Evolutionary conservation across 2,329 filamentous ascomycete species (phyloP).

Genomic region (Arthrobotrys sinensis): DNA sequence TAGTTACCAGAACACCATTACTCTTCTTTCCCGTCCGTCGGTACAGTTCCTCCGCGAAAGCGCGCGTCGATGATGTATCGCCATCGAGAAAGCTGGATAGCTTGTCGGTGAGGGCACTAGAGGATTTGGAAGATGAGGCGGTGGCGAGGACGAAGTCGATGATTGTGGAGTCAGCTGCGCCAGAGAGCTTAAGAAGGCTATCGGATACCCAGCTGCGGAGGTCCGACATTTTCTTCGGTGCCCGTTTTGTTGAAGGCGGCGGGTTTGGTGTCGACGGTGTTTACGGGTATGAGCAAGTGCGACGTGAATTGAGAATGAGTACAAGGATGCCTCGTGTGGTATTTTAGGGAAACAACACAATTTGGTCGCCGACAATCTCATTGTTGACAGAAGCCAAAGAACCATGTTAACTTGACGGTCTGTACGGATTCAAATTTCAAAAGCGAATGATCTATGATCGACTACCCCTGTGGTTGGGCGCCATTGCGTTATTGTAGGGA

Average conservation of each 20-base stretch:
- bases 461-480: too few species aligned
- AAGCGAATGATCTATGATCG: too few species aligned
- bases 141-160: slow-evolving; percentile 74
- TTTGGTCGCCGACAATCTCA: too few species aligned
- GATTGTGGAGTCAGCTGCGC: slow-evolving; percentile 73
- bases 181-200: slow-evolving; percentile 68
- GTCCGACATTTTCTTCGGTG: slow-evolving; percentile 56
- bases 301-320: slow-evolving; percentile 26
- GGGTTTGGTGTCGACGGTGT: slow-evolving; percentile 8
- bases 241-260: neutral
- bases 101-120: slow-evolving; percentile 70
- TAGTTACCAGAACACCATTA: slow-evolving; percentile 23
- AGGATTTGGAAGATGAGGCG: slow-evolving; percentile 71
- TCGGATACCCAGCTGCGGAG: slow-evolving; percentile 64
- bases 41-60: slow-evolving; percentile 65
- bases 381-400: too few species aligned
- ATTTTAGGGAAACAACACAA: slow-evolving; percentile 14
- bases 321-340: slow-evolving; percentile 1
- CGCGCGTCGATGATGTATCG: slow-evolving; percentile 68
- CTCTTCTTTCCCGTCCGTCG: slow-evolving; percentile 62
- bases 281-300: slow-evolving; percentile 17
- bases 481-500: too few species aligned
- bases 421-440: too few species aligned
- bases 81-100: slow-evolving; percentile 72
- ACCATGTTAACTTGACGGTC: too few species aligned